Evolutionary conservation across 768 basidiomycete species (phyloP).

Genomic region (Auricularia auricula-judae): DNA sequence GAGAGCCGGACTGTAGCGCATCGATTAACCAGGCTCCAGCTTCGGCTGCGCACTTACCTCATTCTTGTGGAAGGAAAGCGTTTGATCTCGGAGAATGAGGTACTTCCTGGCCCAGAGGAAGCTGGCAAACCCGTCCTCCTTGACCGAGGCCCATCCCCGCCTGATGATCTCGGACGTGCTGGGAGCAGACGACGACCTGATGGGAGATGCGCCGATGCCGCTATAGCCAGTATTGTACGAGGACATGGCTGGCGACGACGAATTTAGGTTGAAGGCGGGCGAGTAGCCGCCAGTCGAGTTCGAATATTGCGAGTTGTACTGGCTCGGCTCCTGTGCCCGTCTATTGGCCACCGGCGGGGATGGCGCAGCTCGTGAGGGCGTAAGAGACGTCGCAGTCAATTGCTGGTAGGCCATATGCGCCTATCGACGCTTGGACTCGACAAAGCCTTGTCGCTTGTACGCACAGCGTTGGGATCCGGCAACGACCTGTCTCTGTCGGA

Average conservation of each 20-base stretch:
- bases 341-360: neutral
- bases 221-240: slow-evolving; percentile 60
- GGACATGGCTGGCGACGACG: slow-evolving; percentile 36
- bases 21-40: too few relatives aligned
- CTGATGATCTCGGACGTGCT: slow-evolving; percentile 42
- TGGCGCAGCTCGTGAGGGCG: slow-evolving; percentile 62
- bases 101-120: slow-evolving; percentile 90
- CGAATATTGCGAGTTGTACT: too few relatives aligned
- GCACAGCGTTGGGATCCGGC: too few relatives aligned
- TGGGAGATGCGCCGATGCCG: slow-evolving; percentile 75
- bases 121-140: slow-evolving; percentile 88
- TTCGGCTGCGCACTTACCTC: too few relatives aligned
- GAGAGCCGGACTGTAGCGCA: slow-evolving; percentile 38
- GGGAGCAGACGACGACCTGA: slow-evolving; percentile 21
- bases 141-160: slow-evolving; percentile 68
- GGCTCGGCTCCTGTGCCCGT: neutral
- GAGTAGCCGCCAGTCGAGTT: too few relatives aligned
- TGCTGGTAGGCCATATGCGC: slow-evolving; percentile 37
- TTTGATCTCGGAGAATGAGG: slow-evolving; percentile 73
- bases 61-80: slow-evolving; percentile 76
- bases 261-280: slow-evolving; percentile 41
- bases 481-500: too few relatives aligned
- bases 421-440: slow-evolving; percentile 5
- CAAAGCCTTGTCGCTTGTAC: too few relatives aligned
- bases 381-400: slow-evolving; percentile 47